Conservation (phyloP, 2,329 filamentous ascomycete species). For the Cordyceps sp. region DNA sequence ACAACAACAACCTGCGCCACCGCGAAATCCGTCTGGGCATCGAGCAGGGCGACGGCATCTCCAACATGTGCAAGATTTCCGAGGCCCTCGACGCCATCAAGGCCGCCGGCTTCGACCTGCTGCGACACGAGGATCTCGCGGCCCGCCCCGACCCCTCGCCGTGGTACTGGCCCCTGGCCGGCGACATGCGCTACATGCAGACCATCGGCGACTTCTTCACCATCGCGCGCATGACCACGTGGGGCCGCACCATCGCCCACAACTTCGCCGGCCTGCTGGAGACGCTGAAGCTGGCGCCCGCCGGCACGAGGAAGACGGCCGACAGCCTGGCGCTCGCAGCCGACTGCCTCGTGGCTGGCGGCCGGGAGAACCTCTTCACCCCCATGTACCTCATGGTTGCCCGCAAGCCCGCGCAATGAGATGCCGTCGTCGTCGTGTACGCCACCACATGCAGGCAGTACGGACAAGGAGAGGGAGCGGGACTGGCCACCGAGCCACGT, state of each 20-base stretch:
- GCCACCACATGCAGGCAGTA: no score
- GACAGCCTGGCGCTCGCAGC: conserved; percentile 70
- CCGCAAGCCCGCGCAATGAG: conserved; percentile 48
- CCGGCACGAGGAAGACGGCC: conserved; percentile 85
- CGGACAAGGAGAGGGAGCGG: no score
- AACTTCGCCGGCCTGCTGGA: conserved; percentile 64
- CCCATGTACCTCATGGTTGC: conserved; percentile 97
- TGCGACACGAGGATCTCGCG: conserved; percentile 76
- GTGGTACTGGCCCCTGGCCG: conserved; percentile 89
- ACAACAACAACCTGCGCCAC: conserved; percentile 75
- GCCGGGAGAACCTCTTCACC: conserved; percentile 81
- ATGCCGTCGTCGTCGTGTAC: no score
- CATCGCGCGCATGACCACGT: conserved; percentile 75
- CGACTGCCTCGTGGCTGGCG: conserved; percentile 77
- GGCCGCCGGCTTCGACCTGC: conserved; percentile 69
- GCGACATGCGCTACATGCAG: conserved; percentile 70
- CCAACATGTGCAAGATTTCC: conserved; percentile 83
- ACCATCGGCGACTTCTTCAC: conserved; percentile 67
- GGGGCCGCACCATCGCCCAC: conserved; percentile 62
- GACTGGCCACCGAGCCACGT: no score
- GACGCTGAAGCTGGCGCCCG: conserved; percentile 55
- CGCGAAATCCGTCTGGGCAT: conserved; percentile 85
- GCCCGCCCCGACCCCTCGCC: conserved; percentile 58
- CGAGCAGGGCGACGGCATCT: conserved; percentile 90
- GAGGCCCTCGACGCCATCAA: conserved; percentile 74